Evolutionary conservation across 2,329 filamentous ascomycete genomes (phyloP), one percentile per base, ranked within the genome.

Genomic region (Cytospora schulzeri): DNA sequence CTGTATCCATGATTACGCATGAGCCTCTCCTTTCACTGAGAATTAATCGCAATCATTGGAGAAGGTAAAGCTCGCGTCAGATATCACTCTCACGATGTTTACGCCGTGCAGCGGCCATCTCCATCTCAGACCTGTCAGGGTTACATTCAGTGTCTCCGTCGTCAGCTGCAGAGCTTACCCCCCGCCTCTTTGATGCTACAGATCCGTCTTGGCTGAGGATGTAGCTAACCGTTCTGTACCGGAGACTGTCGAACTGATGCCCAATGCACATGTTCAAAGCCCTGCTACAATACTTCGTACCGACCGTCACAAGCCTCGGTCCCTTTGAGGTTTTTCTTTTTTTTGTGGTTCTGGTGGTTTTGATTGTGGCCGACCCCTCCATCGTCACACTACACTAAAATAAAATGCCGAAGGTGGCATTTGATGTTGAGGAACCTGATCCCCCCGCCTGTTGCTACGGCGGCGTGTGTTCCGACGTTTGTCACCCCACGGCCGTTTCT

Each of bases 331-430:
- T 11, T n/a, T 48, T 2, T 1, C 45, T 24, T 22, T 22, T 22
- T 15, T 22, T 22, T 15, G 52, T 56, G 24, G 38, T 50, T 24
- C 26, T 22, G 48, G 38, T 56, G 19, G 28, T 56, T 24, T 26
- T 29, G 33, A 51, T 62, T 26, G 17, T 29, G 29, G 14, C 52
- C 54, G 60, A 62, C 60, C 60, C 60, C 60, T 62, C 60, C 38
- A 56, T 29, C 26, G 41, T 45, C 41, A 50, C 41, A 50, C 9
- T 9, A 31, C 59, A 24, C 38, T 14, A 35, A 38, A 54, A 45
- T 53, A 62, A 31, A 38, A 26, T 62, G 15, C 29, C 28, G n/a
- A 56, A 35, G 28, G 54, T 33, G 41, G 52, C 60, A 35, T 56
- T 12, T 48, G 29, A 35, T 38, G 28, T 22, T n/a, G 24, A 48